A percentile compares a stretch with the other conserved stretches of the same genome.
Conservation (phyloP, 345 rosid genomes). For the Xanthoceras sorbifolium region DNA sequence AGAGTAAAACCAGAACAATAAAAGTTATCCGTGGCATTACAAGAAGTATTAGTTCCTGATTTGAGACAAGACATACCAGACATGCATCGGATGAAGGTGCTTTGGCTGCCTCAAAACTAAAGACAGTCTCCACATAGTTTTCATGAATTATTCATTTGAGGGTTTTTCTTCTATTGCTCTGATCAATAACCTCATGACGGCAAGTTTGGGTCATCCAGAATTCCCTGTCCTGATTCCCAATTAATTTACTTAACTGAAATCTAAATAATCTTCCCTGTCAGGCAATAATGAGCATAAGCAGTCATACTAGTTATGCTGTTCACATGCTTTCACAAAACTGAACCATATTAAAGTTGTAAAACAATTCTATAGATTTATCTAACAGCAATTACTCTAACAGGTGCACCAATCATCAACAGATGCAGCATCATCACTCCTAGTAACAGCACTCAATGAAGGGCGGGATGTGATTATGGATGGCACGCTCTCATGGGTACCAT, state of each 20-base stretch:
- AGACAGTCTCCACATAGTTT: not conserved
- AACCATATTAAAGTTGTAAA: constrained; percentile 6
- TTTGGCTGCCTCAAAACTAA: constrained; percentile 6
- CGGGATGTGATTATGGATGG: constrained; percentile 97
- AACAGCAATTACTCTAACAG: constrained; percentile 35
- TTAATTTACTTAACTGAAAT: not conserved
- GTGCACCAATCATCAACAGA: constrained; percentile 96
- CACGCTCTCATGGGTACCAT: constrained; percentile 90
- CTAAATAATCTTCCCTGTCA: not conserved
- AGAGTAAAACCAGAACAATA: constrained; percentile 2
- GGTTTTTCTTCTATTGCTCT: not conserved
- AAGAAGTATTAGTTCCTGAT: not conserved
- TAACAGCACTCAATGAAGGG: constrained; percentile 90
- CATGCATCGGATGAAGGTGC: not conserved
- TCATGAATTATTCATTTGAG: constrained; percentile 2
- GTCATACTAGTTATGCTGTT: not conserved
- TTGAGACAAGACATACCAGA: constrained; percentile 9
- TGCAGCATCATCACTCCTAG: constrained; percentile 91
- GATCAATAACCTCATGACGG: not conserved
- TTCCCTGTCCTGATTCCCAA: not conserved
- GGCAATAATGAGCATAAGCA: not conserved
- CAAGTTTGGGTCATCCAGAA: not conserved
- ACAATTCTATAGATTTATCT: not conserved
- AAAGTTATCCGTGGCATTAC: not conserved
- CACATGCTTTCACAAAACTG: too few species aligned